These are phyloP conservation scores for Hericium coralloides DNA, from an alignment of 768 basidiomycete species.

Conservation along the genomic window DNA sequence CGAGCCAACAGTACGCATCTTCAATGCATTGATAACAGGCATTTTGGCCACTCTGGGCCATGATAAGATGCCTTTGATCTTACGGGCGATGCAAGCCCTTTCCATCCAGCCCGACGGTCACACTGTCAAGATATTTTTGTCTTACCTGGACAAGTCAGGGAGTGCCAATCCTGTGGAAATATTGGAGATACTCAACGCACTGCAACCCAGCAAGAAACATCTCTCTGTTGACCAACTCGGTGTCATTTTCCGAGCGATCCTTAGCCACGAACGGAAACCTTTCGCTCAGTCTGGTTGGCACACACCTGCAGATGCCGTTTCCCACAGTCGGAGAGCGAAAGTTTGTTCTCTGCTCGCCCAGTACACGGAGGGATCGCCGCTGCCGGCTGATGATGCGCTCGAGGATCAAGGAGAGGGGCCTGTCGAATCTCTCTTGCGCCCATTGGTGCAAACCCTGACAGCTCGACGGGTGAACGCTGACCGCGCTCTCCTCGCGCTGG, in stretches of 20 bases:
- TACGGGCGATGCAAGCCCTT: constrained; percentile 46
- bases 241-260: constrained; percentile 39
- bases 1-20: constrained; percentile 30
- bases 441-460: constrained; percentile 38
- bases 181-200: constrained; percentile 35
- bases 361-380: not conserved
- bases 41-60: constrained; percentile 42
- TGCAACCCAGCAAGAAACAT: constrained; percentile 32
- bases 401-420: constrained; percentile 7
- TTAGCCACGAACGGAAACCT: constrained; percentile 33
- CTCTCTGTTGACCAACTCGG: constrained; percentile 54
- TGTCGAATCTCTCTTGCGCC: constrained; percentile 24
- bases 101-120: constrained; percentile 41
- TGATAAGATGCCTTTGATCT: constrained; percentile 32
- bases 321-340: not conserved
- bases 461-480: constrained; percentile 46
- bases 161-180: constrained; percentile 37
- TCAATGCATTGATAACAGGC: constrained; percentile 54
- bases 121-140: constrained; percentile 48
- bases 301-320: constrained; percentile 22
- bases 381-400: not conserved
- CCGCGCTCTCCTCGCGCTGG: constrained; percentile 46
- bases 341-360: not conserved
- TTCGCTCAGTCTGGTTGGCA: constrained; percentile 11
- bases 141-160: constrained; percentile 38